Percentiles rank a stretch among this genome's conserved stretches.
phyloP scores from a whole-genome alignment of 352 stramenopile species.

The Phytophthora cactorum region DNA sequence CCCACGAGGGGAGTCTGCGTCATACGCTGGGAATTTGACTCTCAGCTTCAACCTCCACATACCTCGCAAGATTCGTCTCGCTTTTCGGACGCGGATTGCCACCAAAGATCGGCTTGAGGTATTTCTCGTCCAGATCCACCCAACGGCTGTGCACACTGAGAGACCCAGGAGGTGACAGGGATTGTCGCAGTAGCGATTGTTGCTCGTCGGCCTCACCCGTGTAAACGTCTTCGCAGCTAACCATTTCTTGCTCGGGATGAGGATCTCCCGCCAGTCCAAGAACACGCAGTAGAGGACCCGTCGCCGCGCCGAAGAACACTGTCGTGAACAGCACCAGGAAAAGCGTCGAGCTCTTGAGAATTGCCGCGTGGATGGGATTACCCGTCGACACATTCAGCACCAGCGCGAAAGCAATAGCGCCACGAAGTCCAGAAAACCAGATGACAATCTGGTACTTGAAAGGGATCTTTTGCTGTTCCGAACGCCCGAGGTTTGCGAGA shows the following conservation, averaged over 20 bases:
- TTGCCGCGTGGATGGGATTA: slow-evolving; percentile 49
- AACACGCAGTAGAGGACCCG: slow-evolving; percentile 45
- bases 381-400: slow-evolving; percentile 71
- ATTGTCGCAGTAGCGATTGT: slow-evolving; percentile 12
- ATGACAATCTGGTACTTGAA: slow-evolving; percentile 84
- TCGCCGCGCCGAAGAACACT: slow-evolving; percentile 58
- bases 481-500: slow-evolving; percentile 57
- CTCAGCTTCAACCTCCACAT: slow-evolving; percentile 22
- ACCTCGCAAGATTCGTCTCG: slow-evolving; percentile 20
- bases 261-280: slow-evolving; percentile 37
- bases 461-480: slow-evolving; percentile 49
- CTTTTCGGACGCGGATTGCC: slow-evolving; percentile 44
- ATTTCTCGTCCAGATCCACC: slow-evolving; percentile 67
- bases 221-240: slow-evolving; percentile 13
- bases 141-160: slow-evolving; percentile 60
- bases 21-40: slow-evolving; percentile 10
- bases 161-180: slow-evolving; percentile 30
- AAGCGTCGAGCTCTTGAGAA: slow-evolving; percentile 71
- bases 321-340: slow-evolving; percentile 76
- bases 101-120: slow-evolving; percentile 72
- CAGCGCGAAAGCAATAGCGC: slow-evolving; percentile 93
- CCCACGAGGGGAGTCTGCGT: neutral
- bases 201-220: slow-evolving; percentile 30
- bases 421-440: slow-evolving; percentile 93
- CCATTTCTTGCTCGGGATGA: slow-evolving; percentile 9